A percentile compares a stretch with the other conserved stretches of the same genome.
Evolutionary conservation across 345 rosid species (phyloP).

Genomic region (Gynandropsis gynandra): DNA sequence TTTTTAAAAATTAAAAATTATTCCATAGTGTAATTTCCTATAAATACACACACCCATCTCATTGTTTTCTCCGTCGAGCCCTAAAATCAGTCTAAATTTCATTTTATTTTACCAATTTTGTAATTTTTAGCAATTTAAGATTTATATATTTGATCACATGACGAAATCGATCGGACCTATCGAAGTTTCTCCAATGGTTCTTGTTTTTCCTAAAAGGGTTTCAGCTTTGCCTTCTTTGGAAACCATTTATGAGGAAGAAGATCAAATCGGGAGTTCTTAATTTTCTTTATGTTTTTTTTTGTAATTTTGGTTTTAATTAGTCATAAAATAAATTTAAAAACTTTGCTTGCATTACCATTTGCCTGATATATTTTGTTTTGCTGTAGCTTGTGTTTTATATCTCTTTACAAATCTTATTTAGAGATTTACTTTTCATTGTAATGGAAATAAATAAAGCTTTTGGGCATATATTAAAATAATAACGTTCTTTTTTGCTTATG

Average conservation of each 20-base stretch:
- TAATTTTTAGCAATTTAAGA: not conserved
- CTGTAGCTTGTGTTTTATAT: no score
- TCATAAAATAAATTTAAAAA: no score
- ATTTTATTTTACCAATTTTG: no score
- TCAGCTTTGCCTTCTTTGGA: conserved; percentile 18
- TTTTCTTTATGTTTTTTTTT: no score
- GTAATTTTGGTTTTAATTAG: no score
- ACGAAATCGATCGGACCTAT: conserved; percentile 21
- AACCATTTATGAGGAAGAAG: conserved; percentile 16
- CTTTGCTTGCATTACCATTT: no score
- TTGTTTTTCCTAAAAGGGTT: conserved; percentile 14
- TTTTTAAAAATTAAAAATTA: not conserved
- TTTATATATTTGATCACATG: not conserved
- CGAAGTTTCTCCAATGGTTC: conserved; percentile 12
- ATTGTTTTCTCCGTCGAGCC: not conserved
- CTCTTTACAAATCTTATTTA: no score
- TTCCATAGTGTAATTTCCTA: not conserved
- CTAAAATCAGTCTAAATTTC: not conserved
- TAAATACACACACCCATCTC: conserved; percentile 1
- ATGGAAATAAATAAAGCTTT: no score
- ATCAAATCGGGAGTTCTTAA: not conserved
- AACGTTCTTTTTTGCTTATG: no score
- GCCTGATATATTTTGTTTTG: no score
- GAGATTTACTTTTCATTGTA: no score
- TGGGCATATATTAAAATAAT: no score